Percentiles rank a stretch among this genome's conserved stretches.
Evolutionary conservation across 257 asterid species (phyloP).

Genomic region (Solanum tacnaense): DNA sequence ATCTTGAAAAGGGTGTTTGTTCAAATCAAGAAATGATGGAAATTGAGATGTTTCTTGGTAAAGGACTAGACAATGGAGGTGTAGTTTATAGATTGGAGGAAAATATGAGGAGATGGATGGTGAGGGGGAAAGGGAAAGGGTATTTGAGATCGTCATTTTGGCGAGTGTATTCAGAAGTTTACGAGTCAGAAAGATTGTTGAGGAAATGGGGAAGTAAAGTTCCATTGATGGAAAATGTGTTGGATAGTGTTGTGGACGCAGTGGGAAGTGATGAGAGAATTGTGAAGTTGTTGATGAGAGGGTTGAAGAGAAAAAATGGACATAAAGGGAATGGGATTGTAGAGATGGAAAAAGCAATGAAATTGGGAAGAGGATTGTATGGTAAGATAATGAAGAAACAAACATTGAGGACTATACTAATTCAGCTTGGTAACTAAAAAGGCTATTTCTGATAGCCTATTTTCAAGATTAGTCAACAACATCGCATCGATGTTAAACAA

Average conservation of each 20-base stretch:
- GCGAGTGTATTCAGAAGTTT: conserved; percentile 49
- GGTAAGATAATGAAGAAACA: conserved; percentile 82
- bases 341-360: conserved; percentile 44
- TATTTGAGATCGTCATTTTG: conserved; percentile 72
- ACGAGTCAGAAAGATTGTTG: conserved; percentile 46
- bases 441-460: neutral
- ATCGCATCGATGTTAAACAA: neutral
- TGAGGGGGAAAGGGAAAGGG: conserved; percentile 70
- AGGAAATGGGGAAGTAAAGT: conserved; percentile 71
- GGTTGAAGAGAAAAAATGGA: conserved; percentile 27
- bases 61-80: conserved; percentile 55
- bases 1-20: conserved; percentile 29
- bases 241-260: conserved; percentile 58
- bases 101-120: conserved; percentile 56
- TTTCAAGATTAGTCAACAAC: neutral
- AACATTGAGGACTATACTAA: conserved; percentile 40
- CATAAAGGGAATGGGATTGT: conserved; percentile 12
- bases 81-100: conserved; percentile 69
- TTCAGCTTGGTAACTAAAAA: conserved; percentile 13
- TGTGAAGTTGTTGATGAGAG: conserved; percentile 35
- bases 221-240: conserved; percentile 36
- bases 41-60: conserved; percentile 33
- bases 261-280: conserved; percentile 72
- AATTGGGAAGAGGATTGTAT: conserved; percentile 71
- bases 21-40: conserved; percentile 52